A percentile compares a stretch with the other conserved stretches of the same genome.
phyloP scores from a whole-genome alignment of 805 yeast species.

The Cephaloascus albidus region DNA sequence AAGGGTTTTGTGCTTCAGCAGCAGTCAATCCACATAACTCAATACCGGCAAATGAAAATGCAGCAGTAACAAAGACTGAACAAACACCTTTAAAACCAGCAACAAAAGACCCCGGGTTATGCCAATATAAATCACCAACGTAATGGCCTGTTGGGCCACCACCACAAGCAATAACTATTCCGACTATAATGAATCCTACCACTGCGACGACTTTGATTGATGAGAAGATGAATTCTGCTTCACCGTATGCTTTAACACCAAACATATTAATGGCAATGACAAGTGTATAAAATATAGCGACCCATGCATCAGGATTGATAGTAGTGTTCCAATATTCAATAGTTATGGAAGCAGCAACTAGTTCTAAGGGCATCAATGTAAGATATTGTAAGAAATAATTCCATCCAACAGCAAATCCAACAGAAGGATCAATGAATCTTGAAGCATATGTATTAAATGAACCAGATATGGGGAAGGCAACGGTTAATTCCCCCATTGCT shows the following conservation, averaged over 20 bases:
- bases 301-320: slow-evolving; percentile 18
- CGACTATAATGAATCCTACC: slow-evolving; percentile 50
- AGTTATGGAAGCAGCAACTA: slow-evolving; percentile 16
- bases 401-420: slow-evolving; percentile 70
- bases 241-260: slow-evolving; percentile 56
- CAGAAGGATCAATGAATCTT: slow-evolving; percentile 55
- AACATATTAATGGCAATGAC: slow-evolving; percentile 33
- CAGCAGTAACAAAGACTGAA: slow-evolving; percentile 68
- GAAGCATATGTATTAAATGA: slow-evolving; percentile 46
- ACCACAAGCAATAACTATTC: slow-evolving; percentile 44
- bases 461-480: slow-evolving; percentile 31
- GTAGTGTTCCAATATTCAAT: slow-evolving; percentile 13
- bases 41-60: slow-evolving; percentile 69
- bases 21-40: slow-evolving; percentile 61
- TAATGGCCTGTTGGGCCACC: slow-evolving; percentile 48
- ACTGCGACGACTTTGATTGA: slow-evolving; percentile 48
- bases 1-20: slow-evolving; percentile 29
- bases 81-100: slow-evolving; percentile 61
- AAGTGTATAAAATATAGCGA: slow-evolving; percentile 13
- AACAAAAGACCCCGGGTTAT: slow-evolving; percentile 61
- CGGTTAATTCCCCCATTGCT: slow-evolving; percentile 37
- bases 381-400: slow-evolving; percentile 58
- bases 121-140: slow-evolving; percentile 51
- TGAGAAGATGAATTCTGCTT: slow-evolving; percentile 58
- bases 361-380: slow-evolving; percentile 14